A percentile compares a stretch with the other conserved stretches of the same genome.
Conservation (phyloP, 441 rosid genomes). For the Metrosideros polymorpha region DNA sequence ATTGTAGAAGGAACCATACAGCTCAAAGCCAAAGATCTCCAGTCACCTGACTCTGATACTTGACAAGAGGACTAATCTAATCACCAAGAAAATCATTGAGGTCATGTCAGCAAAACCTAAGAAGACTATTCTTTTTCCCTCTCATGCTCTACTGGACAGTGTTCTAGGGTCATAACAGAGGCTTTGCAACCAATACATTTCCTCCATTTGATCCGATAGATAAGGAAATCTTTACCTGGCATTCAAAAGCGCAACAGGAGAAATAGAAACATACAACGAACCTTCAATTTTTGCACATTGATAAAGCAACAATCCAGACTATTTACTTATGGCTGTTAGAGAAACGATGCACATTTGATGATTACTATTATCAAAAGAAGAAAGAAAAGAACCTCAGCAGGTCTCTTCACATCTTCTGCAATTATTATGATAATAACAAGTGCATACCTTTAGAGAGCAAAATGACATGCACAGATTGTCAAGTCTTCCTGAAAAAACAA, state of each 20-base stretch:
- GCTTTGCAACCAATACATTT: neutral
- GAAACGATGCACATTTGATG: neutral
- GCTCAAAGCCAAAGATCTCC: neutral
- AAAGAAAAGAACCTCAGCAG: neutral
- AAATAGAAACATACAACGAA: neutral
- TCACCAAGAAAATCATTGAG: neutral
- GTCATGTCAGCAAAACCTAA: neutral
- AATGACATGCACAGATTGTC: constrained; percentile 98
- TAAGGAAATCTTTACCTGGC: neutral
- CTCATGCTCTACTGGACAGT: neutral
- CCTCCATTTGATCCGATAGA: neutral
- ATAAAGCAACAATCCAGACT: neutral
- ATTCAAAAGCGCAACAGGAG: neutral
- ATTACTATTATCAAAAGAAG: neutral
- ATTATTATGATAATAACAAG: neutral
- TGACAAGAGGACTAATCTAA: neutral
- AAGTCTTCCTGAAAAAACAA: constrained; percentile 89
- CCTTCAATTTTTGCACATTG: neutral
- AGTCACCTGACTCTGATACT: neutral
- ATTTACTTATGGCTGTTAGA: neutral
- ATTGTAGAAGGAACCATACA: neutral
- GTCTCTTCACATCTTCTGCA: neutral
- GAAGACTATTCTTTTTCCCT: neutral
- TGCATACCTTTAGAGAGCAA: constrained; percentile 75
- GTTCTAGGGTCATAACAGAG: neutral